phyloP scores from a whole-genome alignment of 2,329 filamentous ascomycete species.

The Chaetomium strumarium region DNA sequence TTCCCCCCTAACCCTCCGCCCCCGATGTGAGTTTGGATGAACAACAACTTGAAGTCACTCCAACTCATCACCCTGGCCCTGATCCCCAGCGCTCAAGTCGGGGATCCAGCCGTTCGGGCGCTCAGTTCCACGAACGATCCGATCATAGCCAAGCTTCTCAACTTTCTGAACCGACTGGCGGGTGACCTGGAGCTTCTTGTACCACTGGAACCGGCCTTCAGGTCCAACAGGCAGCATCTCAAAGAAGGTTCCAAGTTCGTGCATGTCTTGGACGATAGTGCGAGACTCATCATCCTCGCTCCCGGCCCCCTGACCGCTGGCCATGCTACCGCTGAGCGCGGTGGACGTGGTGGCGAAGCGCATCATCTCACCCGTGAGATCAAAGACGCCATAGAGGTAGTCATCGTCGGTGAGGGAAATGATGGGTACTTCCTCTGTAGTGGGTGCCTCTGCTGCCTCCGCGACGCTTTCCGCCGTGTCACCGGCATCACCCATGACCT shows the following conservation, averaged over 20 bases:
- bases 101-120: conserved; percentile 88
- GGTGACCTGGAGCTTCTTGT: conserved; percentile 83
- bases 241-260: conserved; percentile 68
- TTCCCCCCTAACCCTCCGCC: no score
- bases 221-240: conserved; percentile 62
- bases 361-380: conserved; percentile 95
- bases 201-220: conserved; percentile 46
- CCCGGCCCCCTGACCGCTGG: conserved; percentile 26
- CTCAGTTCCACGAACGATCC: conserved; percentile 82
- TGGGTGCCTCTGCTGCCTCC: conserved; percentile 17
- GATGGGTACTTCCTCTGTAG: background rate
- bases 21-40: no score
- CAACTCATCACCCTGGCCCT: conserved; percentile 8
- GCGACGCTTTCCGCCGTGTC: conserved; percentile 32
- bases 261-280: conserved; percentile 73
- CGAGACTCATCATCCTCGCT: conserved; percentile 31
- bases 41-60: conserved; percentile 12
- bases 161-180: conserved; percentile 87
- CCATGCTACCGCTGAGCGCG: conserved; percentile 60
- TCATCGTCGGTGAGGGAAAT: conserved; percentile 72
- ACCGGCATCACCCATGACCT: conserved; percentile 18
- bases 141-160: conserved; percentile 81
- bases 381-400: conserved; percentile 86
- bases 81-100: conserved; percentile 46
- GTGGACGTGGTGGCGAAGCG: conserved; percentile 86